Percentiles rank a stretch among this genome's conserved stretches.
These are phyloP conservation scores for Monosporascus sp. DNA, from an alignment of 2,329 filamentous ascomycete genomes.

Conservation along the genomic window DNA sequence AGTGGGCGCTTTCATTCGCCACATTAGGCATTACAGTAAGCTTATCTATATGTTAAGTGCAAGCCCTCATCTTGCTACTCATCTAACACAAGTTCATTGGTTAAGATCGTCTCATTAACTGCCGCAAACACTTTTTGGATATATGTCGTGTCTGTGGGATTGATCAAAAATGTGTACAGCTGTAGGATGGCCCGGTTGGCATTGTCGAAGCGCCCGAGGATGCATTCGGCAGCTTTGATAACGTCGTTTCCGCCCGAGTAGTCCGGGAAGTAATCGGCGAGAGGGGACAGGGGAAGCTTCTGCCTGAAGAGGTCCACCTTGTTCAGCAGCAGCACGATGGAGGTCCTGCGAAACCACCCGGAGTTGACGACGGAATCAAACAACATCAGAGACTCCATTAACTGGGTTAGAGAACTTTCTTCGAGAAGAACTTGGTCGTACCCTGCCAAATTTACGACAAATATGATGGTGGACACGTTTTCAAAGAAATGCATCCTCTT, in stretches of 20 bases:
- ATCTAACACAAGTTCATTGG: no score
- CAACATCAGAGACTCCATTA: conserved; percentile 81
- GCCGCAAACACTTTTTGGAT: no score
- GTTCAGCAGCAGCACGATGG: conserved; percentile 81
- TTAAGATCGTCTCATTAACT: no score
- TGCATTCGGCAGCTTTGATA: conserved; percentile 93
- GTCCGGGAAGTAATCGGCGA: conserved; percentile 84
- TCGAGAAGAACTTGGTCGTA: conserved; percentile 96
- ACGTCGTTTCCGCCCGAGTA: conserved; percentile 96
- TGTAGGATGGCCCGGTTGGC: conserved; percentile 77
- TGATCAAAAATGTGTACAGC: no score
- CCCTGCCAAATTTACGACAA: conserved; percentile 93
- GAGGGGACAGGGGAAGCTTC: conserved; percentile 78
- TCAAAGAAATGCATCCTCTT: conserved; percentile 99
- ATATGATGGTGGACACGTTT: conserved; percentile 94
- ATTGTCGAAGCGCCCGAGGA: conserved; percentile 95
- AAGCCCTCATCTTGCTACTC: no score
- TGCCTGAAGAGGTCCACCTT: conserved; percentile 87
- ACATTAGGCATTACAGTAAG: no score
- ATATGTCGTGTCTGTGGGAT: no score
- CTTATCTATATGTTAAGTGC: no score
- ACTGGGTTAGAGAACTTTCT: conserved; percentile 91
- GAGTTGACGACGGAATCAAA: conserved; percentile 88
- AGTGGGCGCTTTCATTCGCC: no score
- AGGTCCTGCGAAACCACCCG: conserved; percentile 85